Base-by-base conservation (phyloP, 345 rosid species). In the Streptanthus diversifolius region DNA sequence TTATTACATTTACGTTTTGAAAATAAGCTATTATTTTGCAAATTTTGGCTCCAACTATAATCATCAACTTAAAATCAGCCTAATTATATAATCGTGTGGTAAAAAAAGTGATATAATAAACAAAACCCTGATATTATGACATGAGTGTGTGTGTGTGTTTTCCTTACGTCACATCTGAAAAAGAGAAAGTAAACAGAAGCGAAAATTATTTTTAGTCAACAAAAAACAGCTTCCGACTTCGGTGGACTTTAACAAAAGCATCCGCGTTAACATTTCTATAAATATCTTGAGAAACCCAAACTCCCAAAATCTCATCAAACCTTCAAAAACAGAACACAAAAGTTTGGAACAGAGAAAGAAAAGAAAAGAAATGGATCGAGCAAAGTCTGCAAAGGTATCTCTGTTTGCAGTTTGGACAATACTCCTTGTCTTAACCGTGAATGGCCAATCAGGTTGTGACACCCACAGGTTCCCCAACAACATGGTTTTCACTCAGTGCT, bases 401-500 rank as follows among this genome's bases (percentile, higher is more conserved):
- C 49, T 70, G n/a, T 65, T 77, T 18, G 47, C 40, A 5, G 30
- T 77, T 1, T 64, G 27, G 13, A 7, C 75, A 40, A 30, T 40
- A 37, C 60, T 77, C 6, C 61, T 70, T 45, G 51, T 76, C 45
- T 45, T 36, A 19, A 35, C 55, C 27, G 71, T 48, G 8, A 77
- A 70, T 1, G 76, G 55, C 21, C 80, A 77, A 7, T 39, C 80
- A 15, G 13, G 17, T 30, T 92, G 98, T 63, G 0, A 4, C 0
- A 13, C 7, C 33, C 75, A 73, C 72, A 74, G 66, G 9, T 90
- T 90, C 80, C 0, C 76, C 8, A 53, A 63, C 24, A 87, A 69
- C 80, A 40, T 8, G 0, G 14, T 19, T 3, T 88, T 67, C 62
- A 4, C 53, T 19, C 12, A 6, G 11, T 92, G 98, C 64, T 55